Evolutionary conservation across 2,329 filamentous ascomycete species (phyloP).

Genomic region (Phyllosticta ampelicida): DNA sequence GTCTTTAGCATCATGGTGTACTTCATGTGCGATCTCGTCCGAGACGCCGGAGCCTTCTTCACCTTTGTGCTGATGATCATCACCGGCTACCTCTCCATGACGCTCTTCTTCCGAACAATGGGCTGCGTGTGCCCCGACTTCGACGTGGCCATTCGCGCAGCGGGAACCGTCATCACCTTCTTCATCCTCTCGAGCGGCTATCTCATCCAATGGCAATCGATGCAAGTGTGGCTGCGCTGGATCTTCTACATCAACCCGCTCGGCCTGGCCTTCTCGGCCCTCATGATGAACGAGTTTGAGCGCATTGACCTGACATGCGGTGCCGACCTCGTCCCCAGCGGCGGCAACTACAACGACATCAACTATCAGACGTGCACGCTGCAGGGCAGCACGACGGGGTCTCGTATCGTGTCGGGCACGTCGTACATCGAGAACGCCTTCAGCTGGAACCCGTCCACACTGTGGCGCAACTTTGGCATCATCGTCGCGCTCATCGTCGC

Average conservation of each 20-base stretch:
- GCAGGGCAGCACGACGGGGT: constrained; percentile 58
- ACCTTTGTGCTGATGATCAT: constrained; percentile 73
- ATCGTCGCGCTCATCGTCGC: constrained; percentile 63
- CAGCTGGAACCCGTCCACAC: constrained; percentile 52
- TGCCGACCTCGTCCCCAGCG: constrained; percentile 56
- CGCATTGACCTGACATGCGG: constrained; percentile 59
- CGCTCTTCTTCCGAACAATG: constrained; percentile 75
- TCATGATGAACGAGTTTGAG: constrained; percentile 85
- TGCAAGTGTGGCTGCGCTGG: constrained; percentile 70
- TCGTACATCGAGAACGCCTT: constrained; percentile 61
- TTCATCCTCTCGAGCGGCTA: constrained; percentile 75
- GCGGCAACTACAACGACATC: constrained; percentile 58
- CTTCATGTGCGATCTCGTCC: constrained; percentile 74
- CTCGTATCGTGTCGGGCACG: constrained; percentile 50
- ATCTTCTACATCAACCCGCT: constrained; percentile 68
- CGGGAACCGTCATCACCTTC: constrained; percentile 68
- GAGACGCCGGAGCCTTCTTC: constrained; percentile 70
- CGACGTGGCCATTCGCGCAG: constrained; percentile 72
- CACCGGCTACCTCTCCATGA: constrained; percentile 64
- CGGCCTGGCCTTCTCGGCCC: constrained; percentile 60
- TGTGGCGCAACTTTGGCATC: constrained; percentile 81
- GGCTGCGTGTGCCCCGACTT: constrained; percentile 69
- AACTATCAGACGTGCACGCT: constrained; percentile 73
- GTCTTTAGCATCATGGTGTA: constrained; percentile 60
- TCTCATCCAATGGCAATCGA: constrained; percentile 65